Conservation (phyloP, 768 basidiomycete genomes). For the Exidia glandulosa region DNA sequence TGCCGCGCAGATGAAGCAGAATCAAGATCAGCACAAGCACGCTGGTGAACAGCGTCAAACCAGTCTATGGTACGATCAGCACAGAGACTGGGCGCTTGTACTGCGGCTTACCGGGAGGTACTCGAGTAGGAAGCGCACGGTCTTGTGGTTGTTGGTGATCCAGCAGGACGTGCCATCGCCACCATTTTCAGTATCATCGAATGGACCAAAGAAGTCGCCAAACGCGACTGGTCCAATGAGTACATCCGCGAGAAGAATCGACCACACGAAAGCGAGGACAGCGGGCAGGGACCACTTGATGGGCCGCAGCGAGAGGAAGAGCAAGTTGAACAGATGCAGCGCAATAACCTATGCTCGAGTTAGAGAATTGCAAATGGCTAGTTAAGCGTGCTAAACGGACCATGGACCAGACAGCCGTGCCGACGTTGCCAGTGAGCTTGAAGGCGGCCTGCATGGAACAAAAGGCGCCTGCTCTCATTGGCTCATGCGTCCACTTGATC, state of each 20-base stretch:
- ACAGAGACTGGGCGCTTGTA: neutral
- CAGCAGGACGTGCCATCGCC: neutral
- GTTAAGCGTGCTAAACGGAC: neutral
- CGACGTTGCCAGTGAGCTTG: neutral
- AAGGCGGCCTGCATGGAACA: neutral
- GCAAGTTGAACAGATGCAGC: neutral
- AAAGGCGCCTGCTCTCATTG: neutral
- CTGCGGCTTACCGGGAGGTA: neutral
- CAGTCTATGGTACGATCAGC: neutral
- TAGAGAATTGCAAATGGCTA: neutral
- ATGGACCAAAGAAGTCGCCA: neutral
- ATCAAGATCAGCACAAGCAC: neutral
- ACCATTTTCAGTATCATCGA: neutral
- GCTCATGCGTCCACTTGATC: neutral
- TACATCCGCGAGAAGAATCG: neutral
- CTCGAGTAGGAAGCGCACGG: neutral
- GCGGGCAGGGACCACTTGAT: neutral
- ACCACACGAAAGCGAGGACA: neutral
- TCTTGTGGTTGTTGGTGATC: neutral
- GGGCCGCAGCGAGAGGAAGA: neutral
- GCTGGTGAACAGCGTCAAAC: neutral
- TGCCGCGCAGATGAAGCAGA: neutral
- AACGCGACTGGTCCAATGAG: neutral
- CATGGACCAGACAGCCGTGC: neutral
- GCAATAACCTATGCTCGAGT: neutral